Percentiles rank a stretch among this genome's conserved stretches.
Evolutionary conservation across 2,329 filamentous ascomycete species (phyloP).

Genomic region (Stemphylium beticola): DNA sequence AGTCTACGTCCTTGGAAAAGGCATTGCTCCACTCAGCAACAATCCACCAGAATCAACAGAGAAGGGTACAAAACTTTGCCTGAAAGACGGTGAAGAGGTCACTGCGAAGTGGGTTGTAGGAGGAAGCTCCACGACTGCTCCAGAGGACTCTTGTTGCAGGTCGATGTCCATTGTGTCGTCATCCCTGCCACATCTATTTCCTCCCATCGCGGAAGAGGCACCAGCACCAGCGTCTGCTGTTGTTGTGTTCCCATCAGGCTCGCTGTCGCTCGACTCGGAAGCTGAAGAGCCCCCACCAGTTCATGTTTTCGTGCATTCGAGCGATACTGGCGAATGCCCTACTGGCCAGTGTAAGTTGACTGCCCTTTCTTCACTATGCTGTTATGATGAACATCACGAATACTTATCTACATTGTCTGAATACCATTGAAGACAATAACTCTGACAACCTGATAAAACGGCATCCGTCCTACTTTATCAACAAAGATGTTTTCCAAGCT

Average conservation of each 20-base stretch:
- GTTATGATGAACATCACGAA: constrained; percentile 86
- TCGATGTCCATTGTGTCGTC: constrained; percentile 74
- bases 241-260: constrained; percentile 67
- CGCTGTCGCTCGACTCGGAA: constrained; percentile 52
- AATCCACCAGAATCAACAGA: constrained; percentile 8
- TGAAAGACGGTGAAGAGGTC: constrained; percentile 65
- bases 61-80: constrained; percentile 51
- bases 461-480: constrained; percentile 18
- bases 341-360: constrained; percentile 81
- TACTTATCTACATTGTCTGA: constrained; percentile 99
- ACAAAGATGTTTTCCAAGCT: background rate
- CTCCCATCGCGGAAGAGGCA: constrained; percentile 73
- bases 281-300: constrained; percentile 54
- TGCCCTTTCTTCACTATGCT: constrained; percentile 29
- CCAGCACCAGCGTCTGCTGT: constrained; percentile 77
- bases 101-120: constrained; percentile 62
- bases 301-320: constrained; percentile 76
- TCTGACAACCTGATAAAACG: constrained; percentile 86
- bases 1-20: constrained; percentile 83
- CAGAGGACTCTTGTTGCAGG: constrained; percentile 55
- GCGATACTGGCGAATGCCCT: constrained; percentile 92
- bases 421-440: constrained; percentile 80
- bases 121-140: constrained; percentile 33
- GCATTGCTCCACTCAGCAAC: constrained; percentile 52
- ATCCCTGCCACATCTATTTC: constrained; percentile 70